phyloP scores from a whole-genome alignment of 1,284 basidiomycete genomes.

The Cryptococcus jaspeensis region DNA sequence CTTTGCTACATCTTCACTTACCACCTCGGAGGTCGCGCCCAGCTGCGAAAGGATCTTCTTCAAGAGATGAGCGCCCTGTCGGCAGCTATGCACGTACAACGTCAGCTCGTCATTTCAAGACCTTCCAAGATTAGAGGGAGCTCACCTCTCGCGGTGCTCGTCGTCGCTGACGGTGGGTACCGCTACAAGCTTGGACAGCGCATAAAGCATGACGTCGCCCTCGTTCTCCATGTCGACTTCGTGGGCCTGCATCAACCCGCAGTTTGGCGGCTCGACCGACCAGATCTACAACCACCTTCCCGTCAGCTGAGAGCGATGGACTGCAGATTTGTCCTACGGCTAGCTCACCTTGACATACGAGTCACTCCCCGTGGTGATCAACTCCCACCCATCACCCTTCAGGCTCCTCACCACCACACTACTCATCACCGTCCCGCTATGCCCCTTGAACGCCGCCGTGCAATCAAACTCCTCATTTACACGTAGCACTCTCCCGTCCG shows the following conservation, averaged over 20 bases:
- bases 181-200: slow-evolving; percentile 80
- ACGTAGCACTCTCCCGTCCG: slow-evolving; percentile 76
- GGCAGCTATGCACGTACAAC: slow-evolving; percentile 55
- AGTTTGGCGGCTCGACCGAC: slow-evolving; percentile 21
- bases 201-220: slow-evolving; percentile 57
- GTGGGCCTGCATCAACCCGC: slow-evolving; percentile 8
- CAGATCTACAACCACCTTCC: slow-evolving; percentile 22
- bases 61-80: slow-evolving; percentile 86
- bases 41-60: slow-evolving; percentile 81
- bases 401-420: slow-evolving; percentile 56
- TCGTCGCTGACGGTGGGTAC: slow-evolving; percentile 80
- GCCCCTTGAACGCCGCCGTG: slow-evolving; percentile 74
- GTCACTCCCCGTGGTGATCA: slow-evolving; percentile 83
- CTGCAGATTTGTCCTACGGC: slow-evolving; percentile 5
- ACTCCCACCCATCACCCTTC: slow-evolving; percentile 38
- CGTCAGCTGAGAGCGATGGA: slow-evolving; percentile 1
- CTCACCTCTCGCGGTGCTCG: slow-evolving; percentile 68
- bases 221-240: slow-evolving; percentile 39
- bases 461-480: slow-evolving; percentile 81
- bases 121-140: background rate
- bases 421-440: slow-evolving; percentile 77
- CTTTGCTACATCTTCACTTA: slow-evolving; percentile 46
- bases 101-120: background rate
- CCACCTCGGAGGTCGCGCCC: slow-evolving; percentile 73
- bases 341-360: slow-evolving; percentile 68